Evolutionary conservation across 192 early-diverging fungal genomes (phyloP), one percentile per base, ranked within the genome.

Genomic region (Paraglomus occultum): DNA sequence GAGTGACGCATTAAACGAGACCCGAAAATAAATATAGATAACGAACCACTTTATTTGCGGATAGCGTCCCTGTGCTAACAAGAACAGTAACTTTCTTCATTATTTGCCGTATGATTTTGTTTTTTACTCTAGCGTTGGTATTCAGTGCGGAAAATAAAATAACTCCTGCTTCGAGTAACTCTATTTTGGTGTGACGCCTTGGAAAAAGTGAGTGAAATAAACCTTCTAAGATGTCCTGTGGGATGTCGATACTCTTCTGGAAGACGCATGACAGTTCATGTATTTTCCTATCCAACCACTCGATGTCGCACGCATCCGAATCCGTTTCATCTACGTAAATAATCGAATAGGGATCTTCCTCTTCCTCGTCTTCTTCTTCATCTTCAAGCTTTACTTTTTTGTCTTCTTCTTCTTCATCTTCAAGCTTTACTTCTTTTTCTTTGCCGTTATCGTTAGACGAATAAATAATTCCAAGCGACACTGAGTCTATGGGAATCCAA

Each of bases 191-290:
- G 17, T 46, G 18, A n/a, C n/a, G 11, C 47, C 60, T 62, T 9
- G 60, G 60, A 62, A 62, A 62, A 2, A 62, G 43, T 11, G 42
- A 43, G 47, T 45, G n/a, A 17, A 62, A 62, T 10, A 62, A 45
- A n/a, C 42, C 60, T 62, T 62, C 60, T 18, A 62, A 47, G 2
- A 62, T 45, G 47, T 62, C 60, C 18, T 17, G n/a, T 8, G 59
- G 59, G 6, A 61, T 61, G 23, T 61, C 59, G 18, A 15, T 43
- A 17, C 45, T 62, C 22, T 17, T 31, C 20, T 62, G 60, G 47
- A 62, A 61, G 15, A 62, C n/a, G 43, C 43, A 46, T 62, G 60
- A 42, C n/a, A 62, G 9, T 45, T 62, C 60, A 15, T 62, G 42
- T 10, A 62, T 18, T 45, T 62, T 62, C 4, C 60, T 8, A 44